A percentile compares a stretch with the other conserved stretches of the same genome.
These are phyloP conservation scores for Sporothrix brunneoviolacea DNA, from an alignment of 2,329 filamentous ascomycete species.

Conservation along the genomic window DNA sequence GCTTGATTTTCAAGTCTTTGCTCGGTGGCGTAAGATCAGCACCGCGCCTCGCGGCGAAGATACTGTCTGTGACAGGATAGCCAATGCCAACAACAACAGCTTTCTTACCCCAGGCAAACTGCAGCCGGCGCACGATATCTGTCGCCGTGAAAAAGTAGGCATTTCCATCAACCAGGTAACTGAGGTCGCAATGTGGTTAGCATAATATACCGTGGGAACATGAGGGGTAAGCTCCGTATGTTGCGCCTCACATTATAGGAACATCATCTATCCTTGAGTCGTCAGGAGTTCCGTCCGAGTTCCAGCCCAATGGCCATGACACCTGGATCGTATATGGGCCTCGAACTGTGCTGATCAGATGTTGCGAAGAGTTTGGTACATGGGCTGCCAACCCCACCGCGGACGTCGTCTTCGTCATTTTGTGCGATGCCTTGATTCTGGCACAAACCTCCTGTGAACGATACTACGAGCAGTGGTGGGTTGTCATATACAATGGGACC, in stretches of 20 bases:
- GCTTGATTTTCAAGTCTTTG: not conserved
- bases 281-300: too few relatives aligned
- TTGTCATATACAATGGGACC: too few relatives aligned
- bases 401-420: too few relatives aligned
- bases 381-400: too few relatives aligned
- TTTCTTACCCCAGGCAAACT: not conserved
- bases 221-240: not conserved
- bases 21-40: conserved; percentile 1
- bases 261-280: too few relatives aligned
- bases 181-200: not conserved
- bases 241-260: not conserved
- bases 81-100: not conserved
- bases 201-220: not conserved
- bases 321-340: too few relatives aligned
- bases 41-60: not conserved
- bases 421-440: too few relatives aligned
- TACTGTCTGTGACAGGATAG: conserved; percentile 4
- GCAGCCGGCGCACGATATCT: conserved; percentile 1
- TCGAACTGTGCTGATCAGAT: too few relatives aligned
- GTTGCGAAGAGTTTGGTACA: too few relatives aligned
- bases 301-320: too few relatives aligned
- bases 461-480: too few relatives aligned
- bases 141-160: conserved; percentile 1
- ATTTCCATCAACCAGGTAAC: not conserved
- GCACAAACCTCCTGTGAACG: too few relatives aligned